Evolutionary conservation across 257 asterid genomes (phyloP).

Genomic region (Rauvolfia tetraphylla): DNA sequence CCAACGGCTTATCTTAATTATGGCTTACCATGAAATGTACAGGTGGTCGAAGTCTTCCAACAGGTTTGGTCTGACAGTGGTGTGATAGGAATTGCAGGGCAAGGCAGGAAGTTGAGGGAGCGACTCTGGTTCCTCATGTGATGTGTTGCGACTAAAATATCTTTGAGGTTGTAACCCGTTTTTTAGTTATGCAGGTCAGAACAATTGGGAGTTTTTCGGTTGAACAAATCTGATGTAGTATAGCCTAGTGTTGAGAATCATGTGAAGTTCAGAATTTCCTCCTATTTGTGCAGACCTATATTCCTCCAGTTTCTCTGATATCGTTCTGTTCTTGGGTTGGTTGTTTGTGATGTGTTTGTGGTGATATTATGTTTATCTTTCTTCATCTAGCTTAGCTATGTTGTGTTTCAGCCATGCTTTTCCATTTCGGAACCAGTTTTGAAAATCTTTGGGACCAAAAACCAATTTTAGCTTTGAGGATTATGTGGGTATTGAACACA

Average conservation of each 20-base stretch:
- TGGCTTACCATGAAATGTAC: conserved; percentile 61
- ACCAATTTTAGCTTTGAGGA: not conserved
- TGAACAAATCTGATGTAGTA: not conserved
- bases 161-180: not conserved
- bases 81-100: conserved; percentile 36
- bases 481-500: not conserved
- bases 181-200: conserved; percentile 7
- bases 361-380: not conserved
- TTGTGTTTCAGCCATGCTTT: not conserved
- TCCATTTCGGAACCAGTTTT: not conserved
- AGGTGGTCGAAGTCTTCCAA: conserved; percentile 42
- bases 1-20: conserved; percentile 33
- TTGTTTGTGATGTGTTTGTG: not conserved
- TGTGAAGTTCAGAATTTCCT: not conserved
- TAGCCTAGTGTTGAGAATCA: not conserved
- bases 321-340: not conserved
- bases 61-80: conserved; percentile 31
- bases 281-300: not conserved
- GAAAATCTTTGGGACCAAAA: not conserved
- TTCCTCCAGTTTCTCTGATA: not conserved
- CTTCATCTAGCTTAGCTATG: not conserved
- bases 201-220: not conserved
- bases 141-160: not conserved
- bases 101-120: not conserved
- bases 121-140: not conserved